Evolutionary conservation across 345 rosid species (phyloP).

Genomic region (Combretum micranthum): DNA sequence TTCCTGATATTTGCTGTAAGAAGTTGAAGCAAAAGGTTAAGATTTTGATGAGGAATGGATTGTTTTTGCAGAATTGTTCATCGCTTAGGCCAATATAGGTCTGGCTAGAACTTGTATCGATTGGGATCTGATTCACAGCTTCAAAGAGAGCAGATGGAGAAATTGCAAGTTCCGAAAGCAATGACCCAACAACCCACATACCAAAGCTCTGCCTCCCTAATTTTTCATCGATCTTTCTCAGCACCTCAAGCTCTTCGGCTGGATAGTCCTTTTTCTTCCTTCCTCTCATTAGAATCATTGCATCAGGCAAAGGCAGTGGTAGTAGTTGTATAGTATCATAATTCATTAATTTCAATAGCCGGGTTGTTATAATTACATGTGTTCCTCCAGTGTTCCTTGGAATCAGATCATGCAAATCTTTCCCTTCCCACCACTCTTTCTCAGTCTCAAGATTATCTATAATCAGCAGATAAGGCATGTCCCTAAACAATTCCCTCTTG

Average conservation of each 20-base stretch:
- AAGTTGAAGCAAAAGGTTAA: slow-evolving; percentile 47
- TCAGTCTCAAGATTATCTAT: slow-evolving; percentile 92
- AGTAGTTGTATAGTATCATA: slow-evolving; percentile 58
- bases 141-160: slow-evolving; percentile 69
- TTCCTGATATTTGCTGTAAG: slow-evolving; percentile 58
- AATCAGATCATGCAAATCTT: slow-evolving; percentile 75
- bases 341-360: slow-evolving; percentile 70
- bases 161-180: slow-evolving; percentile 67
- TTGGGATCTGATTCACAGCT: slow-evolving; percentile 57
- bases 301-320: slow-evolving; percentile 51
- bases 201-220: slow-evolving; percentile 72
- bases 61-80: slow-evolving; percentile 66
- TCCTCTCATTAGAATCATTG: slow-evolving; percentile 61
- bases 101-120: slow-evolving; percentile 36
- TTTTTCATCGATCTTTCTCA: slow-evolving; percentile 60
- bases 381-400: slow-evolving; percentile 81
- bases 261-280: slow-evolving; percentile 63
- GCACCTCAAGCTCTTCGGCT: slow-evolving; percentile 51
- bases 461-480: slow-evolving; percentile 77
- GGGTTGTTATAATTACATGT: slow-evolving; percentile 77
- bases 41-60: slow-evolving; percentile 59
- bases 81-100: slow-evolving; percentile 33
- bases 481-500: slow-evolving; percentile 70
- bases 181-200: slow-evolving; percentile 60
- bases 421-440: slow-evolving; percentile 96